Evolutionary conservation across 352 stramenopile genomes (phyloP), one percentile per base, ranked within the genome.

Genomic region (Pythium volutum): DNA sequence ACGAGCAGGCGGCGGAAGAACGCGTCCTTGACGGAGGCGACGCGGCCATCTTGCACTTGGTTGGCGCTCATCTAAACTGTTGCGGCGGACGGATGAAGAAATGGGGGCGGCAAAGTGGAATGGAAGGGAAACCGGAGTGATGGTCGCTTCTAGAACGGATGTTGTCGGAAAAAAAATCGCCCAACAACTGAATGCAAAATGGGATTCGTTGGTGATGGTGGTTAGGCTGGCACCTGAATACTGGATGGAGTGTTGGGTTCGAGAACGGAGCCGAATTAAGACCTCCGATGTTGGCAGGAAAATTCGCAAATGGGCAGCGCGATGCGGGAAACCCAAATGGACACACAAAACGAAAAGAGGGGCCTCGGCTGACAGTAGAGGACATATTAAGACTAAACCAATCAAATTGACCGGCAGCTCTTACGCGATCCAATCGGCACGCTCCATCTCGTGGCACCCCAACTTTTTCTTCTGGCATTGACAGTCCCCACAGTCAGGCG

Each of bases 1-100:
- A 92, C 83, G 14, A 88, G 55, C 38, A 95, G 65, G 20, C 85
- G 83, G 1, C 82, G 85, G 63, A 95, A 95, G 61, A 95, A 95
- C 9, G 77, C 76, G 52, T 95, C 81, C 56, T 81, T 76, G 25
- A 20, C 22, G 20, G 42, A 29, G 42, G 20, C 42, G 42, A 15
- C 42, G 42, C 42, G 42, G 42, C 42, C 42, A 14, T 48, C 42
- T 18, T 48, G 42, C 42, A 27, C 20, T 48, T 48, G 42, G 42
- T 48, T 48, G 8, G 20, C 42, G 42, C n/a, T 48, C 42, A 48
- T 48, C 29, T 16, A 48, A n/a, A n/a, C n/a, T n/a, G 20, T 14
- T 18, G 0, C 22, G 42, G 20, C 39, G 39, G 14, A n/a, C 7
- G 42, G 42, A 16, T 5, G n/a, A 15, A 16, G 15, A 15, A 29